These are phyloP conservation scores for Colletotrichum spinosum DNA, from an alignment of 2,329 filamentous ascomycete genomes.

Conservation along the genomic window DNA sequence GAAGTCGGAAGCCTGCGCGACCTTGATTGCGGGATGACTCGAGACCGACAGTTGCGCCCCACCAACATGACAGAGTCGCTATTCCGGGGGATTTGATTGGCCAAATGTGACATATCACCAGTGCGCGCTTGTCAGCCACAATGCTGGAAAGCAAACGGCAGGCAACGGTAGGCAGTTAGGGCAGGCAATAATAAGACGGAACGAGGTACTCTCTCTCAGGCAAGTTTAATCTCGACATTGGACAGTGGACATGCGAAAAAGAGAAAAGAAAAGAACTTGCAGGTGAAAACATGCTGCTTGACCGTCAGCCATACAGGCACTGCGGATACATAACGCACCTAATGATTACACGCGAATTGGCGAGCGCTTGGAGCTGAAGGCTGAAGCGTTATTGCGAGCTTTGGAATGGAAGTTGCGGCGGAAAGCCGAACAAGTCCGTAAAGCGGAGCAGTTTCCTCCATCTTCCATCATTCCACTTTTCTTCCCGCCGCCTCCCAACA, in stretches of 20 bases:
- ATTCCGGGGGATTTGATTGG: constrained; percentile 6
- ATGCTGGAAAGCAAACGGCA: neutral
- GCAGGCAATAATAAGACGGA: neutral
- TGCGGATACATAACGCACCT: neutral
- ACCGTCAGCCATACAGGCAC: neutral
- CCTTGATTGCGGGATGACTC: constrained; percentile 29
- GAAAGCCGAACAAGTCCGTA: neutral
- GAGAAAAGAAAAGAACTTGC: too few relatives aligned
- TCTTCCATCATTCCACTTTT: neutral
- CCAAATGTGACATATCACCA: neutral
- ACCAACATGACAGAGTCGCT: constrained; percentile 17
- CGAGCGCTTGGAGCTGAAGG: too few relatives aligned
- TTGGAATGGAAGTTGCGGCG: too few relatives aligned
- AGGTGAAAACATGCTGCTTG: too few relatives aligned
- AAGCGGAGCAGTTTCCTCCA: neutral
- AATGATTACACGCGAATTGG: neutral
- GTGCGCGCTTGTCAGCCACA: too few relatives aligned
- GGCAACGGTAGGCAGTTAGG: neutral
- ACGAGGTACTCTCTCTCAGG: neutral
- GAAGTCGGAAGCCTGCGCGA: neutral
- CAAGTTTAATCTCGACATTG: too few relatives aligned
- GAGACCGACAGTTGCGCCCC: constrained; percentile 3
- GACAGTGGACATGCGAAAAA: too few relatives aligned
- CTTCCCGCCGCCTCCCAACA: neutral
- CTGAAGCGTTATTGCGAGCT: too few relatives aligned